Conservation (phyloP, 2,329 filamentous ascomycete genomes). For the Graphium sp. region DNA sequence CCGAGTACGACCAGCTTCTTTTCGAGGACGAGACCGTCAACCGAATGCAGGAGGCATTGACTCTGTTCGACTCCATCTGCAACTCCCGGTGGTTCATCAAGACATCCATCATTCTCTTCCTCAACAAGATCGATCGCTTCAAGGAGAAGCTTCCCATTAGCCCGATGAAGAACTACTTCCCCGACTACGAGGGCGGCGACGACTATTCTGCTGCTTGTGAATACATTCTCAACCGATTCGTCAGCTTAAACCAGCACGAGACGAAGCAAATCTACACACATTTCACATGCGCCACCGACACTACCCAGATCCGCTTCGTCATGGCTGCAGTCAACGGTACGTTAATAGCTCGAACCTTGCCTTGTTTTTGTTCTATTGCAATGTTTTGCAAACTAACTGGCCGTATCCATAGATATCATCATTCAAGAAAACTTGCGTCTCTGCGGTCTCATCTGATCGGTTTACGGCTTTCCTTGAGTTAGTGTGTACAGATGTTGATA, state of each 20-base stretch:
- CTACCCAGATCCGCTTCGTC: slow-evolving; percentile 97
- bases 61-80: slow-evolving; percentile 74
- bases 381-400: slow-evolving; percentile 21
- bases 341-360: slow-evolving; percentile 12
- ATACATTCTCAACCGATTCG: slow-evolving; percentile 97
- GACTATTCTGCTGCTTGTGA: slow-evolving; percentile 94
- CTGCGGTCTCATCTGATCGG: slow-evolving; percentile 96
- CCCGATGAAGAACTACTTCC: slow-evolving; percentile 81
- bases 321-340: slow-evolving; percentile 98
- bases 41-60: slow-evolving; percentile 81
- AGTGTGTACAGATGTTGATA: too few species aligned
- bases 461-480: too few species aligned
- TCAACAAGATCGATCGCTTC: slow-evolving; percentile 85
- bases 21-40: slow-evolving; percentile 96
- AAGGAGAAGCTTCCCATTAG: slow-evolving; percentile 71
- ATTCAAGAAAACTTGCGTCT: slow-evolving; percentile 98
- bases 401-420: slow-evolving; percentile 66
- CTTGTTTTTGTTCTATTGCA: slow-evolving; percentile 19
- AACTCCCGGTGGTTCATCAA: slow-evolving; percentile 85
- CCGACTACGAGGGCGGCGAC: slow-evolving; percentile 84
- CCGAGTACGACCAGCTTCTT: slow-evolving; percentile 88
- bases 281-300: slow-evolving; percentile 97
- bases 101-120: slow-evolving; percentile 75
- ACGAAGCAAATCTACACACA: slow-evolving; percentile 99
- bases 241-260: slow-evolving; percentile 96